Percentiles rank a stretch among this genome's conserved stretches.
Conservation (phyloP, 2,329 filamentous ascomycete species). For the Aureobasidium sp. region DNA sequence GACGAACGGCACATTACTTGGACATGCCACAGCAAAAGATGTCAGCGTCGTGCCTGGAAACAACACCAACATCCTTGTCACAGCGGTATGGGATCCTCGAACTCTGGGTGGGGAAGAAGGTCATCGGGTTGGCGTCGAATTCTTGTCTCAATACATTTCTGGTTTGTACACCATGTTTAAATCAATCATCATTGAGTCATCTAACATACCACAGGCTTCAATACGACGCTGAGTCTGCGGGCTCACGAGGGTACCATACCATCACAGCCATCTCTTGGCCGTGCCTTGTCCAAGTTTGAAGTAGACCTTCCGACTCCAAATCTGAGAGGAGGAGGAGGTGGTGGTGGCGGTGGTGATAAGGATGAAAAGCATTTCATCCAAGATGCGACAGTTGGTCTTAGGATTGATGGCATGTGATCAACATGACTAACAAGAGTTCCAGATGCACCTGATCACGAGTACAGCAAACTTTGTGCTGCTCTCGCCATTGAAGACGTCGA, state of each 20-base stretch:
- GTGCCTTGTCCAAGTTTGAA: conserved; percentile 63
- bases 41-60: conserved; percentile 59
- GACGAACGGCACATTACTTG: conserved; percentile 66
- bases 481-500: conserved; percentile 68
- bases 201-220: conserved; percentile 48
- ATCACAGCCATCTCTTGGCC: conserved; percentile 61
- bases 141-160: conserved; percentile 81
- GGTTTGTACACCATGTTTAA: conserved; percentile 34
- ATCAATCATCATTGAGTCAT: too few relatives aligned
- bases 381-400: conserved; percentile 55
- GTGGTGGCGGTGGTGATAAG: conserved; percentile 25
- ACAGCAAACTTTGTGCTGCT: conserved; percentile 77
- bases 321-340: conserved; percentile 39
- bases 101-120: conserved; percentile 55
- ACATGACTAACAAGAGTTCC: background rate
- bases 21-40: conserved; percentile 62
- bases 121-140: conserved; percentile 56
- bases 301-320: conserved; percentile 66
- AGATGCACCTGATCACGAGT: conserved; percentile 75
- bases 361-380: conserved; percentile 65
- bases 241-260: conserved; percentile 69
- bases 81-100: conserved; percentile 67
- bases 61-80: conserved; percentile 63
- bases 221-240: conserved; percentile 70
- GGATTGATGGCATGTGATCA: background rate